phyloP scores from a whole-genome alignment of 2,329 filamentous ascomycete genomes.

The Talaromyces albobiverticillius region DNA sequence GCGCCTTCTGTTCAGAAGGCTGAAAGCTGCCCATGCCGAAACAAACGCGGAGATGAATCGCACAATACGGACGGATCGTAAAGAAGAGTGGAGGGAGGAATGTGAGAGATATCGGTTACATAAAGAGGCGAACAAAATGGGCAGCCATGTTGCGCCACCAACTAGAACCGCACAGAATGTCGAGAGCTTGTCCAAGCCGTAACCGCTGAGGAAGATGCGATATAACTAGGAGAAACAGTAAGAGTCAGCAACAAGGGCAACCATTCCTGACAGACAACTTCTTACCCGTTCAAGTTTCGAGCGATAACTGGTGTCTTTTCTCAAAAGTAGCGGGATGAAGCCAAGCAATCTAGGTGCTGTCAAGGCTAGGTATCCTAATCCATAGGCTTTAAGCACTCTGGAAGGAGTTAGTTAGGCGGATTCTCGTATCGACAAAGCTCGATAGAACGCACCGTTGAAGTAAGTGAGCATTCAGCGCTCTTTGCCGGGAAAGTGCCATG shows the following conservation, averaged over 20 bases:
- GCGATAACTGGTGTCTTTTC: conserved; percentile 28
- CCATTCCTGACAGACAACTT: background rate
- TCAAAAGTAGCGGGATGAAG: conserved; percentile 33
- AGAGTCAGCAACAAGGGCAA: background rate
- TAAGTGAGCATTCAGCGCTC: conserved; percentile 15
- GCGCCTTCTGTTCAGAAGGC: conserved; percentile 44
- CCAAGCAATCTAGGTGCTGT: conserved; percentile 46
- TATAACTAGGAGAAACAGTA: conserved; percentile 29
- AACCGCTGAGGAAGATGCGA: conserved; percentile 36
- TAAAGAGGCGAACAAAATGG: conserved; percentile 28
- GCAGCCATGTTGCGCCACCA: conserved; percentile 51
- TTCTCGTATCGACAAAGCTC: background rate
- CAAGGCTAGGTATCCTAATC: conserved; percentile 47
- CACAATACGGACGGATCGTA: conserved; percentile 22
- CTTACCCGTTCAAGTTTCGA: conserved; percentile 38
- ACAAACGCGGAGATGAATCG: conserved; percentile 46
- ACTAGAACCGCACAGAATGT: conserved; percentile 52
- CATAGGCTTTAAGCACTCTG: conserved; percentile 47
- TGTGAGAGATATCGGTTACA: conserved; percentile 11
- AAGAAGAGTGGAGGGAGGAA: conserved; percentile 9
- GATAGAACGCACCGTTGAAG: conserved; percentile 35
- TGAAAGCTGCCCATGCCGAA: conserved; percentile 50
- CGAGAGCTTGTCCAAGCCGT: conserved; percentile 49
- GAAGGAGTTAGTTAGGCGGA: background rate
- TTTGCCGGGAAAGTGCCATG: conserved; percentile 11